Base-by-base conservation (phyloP, 441 rosid genomes). In the Pelargonium fulgidum region DNA sequence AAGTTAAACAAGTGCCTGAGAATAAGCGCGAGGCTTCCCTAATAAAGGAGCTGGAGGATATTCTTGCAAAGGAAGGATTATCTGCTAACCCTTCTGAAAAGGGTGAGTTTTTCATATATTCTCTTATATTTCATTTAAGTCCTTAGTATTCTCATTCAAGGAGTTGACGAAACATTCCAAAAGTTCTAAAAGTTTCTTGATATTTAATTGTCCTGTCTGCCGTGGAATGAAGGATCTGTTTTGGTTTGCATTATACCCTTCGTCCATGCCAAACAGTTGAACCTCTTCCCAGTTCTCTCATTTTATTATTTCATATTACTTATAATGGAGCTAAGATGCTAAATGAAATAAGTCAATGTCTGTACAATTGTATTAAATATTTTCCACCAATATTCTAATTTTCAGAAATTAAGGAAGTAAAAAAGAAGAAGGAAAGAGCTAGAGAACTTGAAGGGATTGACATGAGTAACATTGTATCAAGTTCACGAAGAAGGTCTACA, bases 371-470 rank as follows among this genome's bases (percentile, higher is more conserved):
- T 48, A 48, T 48, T 70, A n/a, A 41, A 44, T 66, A 65, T 65
- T 36, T 59, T 67, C 29, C 41, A 47, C 29, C 41, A 47, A 12
- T 65, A 62, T 67, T 73, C 68, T 1, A 70, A 44, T 58, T 45
- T 16, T 62, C 87, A 93, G 97, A 93, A 67, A 91, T 91, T 73
- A 93, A 93, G 83, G 93, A 87, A 65, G 92, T 91, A 22, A 87
- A 72, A 69, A 93, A 70, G 83, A 85, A 66, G 70, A 91, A 93
- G 80, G 89, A 91, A 77, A 84, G 85, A 75, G 87, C 84, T 56
- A 89, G 79, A 75, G 96, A 93, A 81, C 94, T 93, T 3, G 96
- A 90, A 80, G 96, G 93, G 68, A 90, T 92, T 76, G 98, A 92
- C 83, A 82, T 64, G 54, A 88, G 93, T 71, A 92, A 92, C 74